Evolutionary conservation across 1,139 yeast species (phyloP).

Genomic region (Taphrina wiesneri): DNA sequence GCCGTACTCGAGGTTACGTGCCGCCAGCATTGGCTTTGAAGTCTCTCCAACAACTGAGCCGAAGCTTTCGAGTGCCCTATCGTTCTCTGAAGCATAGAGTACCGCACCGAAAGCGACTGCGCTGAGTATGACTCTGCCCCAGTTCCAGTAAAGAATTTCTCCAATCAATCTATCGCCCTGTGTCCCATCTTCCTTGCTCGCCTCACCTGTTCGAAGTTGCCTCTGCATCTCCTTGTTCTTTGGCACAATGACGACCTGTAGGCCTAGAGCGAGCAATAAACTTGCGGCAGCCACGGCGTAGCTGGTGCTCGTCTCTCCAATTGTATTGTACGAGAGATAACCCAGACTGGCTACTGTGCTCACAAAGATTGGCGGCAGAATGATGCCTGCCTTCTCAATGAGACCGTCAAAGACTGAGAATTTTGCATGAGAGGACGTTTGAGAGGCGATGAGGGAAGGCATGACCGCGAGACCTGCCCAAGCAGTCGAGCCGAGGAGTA

Average conservation of each 20-base stretch:
- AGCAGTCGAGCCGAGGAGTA: constrained; percentile 21
- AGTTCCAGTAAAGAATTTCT: constrained; percentile 21
- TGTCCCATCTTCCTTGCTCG: constrained; percentile 13
- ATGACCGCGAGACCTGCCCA: constrained; percentile 31
- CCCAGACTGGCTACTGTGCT: constrained; percentile 16
- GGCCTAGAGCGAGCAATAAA: background rate
- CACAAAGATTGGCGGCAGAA: constrained; percentile 19
- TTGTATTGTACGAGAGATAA: background rate
- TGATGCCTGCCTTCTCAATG: constrained; percentile 10
- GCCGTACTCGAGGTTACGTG: constrained; percentile 23
- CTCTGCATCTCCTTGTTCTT: constrained; percentile 25
- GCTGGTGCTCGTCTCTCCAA: background rate
- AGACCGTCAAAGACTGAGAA: constrained; percentile 21
- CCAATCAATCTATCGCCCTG: constrained; percentile 15
- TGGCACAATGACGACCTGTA: constrained; percentile 24
- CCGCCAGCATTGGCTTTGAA: constrained; percentile 1
- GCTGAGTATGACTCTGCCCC: constrained; percentile 17
- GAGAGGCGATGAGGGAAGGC: constrained; percentile 26
- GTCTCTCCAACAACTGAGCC: background rate
- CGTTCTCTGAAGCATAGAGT: constrained; percentile 12
- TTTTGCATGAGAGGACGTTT: constrained; percentile 18
- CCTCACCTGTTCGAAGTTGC: background rate
- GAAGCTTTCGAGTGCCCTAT: background rate
- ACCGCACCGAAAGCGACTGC: constrained; percentile 17
- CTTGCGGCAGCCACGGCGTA: constrained; percentile 10